Evolutionary conservation across 768 basidiomycete genomes (phyloP).

Genomic region (Boletus eberwhitei): DNA sequence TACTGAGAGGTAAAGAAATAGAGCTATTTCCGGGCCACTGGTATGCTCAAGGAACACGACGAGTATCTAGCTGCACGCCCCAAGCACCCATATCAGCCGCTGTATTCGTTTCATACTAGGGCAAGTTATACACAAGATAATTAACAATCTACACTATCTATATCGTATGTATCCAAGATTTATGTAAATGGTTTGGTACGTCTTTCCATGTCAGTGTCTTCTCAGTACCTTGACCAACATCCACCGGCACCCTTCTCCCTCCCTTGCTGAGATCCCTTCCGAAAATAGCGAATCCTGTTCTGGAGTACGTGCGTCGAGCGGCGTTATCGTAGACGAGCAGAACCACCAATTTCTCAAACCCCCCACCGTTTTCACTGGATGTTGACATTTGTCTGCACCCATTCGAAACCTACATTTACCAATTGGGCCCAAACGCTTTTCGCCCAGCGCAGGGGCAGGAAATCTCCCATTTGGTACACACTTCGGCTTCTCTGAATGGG

Average conservation of each 20-base stretch:
- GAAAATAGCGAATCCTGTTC: constrained; percentile 17
- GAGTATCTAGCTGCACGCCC: neutral
- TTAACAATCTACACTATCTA: neutral
- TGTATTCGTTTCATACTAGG: neutral
- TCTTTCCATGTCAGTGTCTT: too few species aligned
- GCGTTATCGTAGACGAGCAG: constrained; percentile 16
- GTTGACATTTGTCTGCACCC: constrained; percentile 20
- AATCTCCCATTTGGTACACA: constrained; percentile 15
- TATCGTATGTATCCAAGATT: neutral
- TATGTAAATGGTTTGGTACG: neutral
- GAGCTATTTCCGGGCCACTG: constrained; percentile 5
- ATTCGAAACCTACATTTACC: constrained; percentile 18
- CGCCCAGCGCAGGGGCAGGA: constrained; percentile 22
- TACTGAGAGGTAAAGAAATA: constrained; percentile 35
- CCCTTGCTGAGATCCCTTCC: neutral
- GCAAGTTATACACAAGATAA: neutral
- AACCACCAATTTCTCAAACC: constrained; percentile 14
- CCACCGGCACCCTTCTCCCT: constrained; percentile 18
- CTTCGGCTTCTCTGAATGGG: constrained; percentile 11
- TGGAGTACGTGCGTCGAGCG: constrained; percentile 17
- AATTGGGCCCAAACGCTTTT: constrained; percentile 17
- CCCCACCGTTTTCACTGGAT: neutral
- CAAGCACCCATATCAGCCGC: constrained; percentile 9
- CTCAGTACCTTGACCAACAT: constrained; percentile 24
- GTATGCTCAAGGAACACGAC: constrained; percentile 3